Evolutionary conservation across 768 basidiomycete genomes (phyloP), one percentile per base, ranked within the genome.

Genomic region (Sistotremastrum niveocremeum): DNA sequence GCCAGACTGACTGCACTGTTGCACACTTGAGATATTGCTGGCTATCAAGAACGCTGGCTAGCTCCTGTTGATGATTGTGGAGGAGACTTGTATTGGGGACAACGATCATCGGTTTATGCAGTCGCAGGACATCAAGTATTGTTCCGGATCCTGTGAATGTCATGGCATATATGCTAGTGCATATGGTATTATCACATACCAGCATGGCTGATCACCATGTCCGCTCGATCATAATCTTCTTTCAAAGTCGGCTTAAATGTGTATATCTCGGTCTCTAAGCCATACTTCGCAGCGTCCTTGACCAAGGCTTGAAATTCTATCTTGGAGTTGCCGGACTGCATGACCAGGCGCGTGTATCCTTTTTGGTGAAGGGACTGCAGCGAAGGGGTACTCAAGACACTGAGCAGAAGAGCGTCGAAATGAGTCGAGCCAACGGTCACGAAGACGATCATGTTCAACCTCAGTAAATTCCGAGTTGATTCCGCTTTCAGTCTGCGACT

Each of bases 51-150:
- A 78, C 76, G 37, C 70, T 62, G 0, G 94, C 89, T 4, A 99
- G 69, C 56, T 99, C 89, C 45, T 79, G 70, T 67, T 99, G 94
- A 57, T 99, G 94, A 59, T 95, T 86, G 60, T 95, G 82, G 60
- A 93, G 73, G 32, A 99, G 66, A 0, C 85, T 82, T 38, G 79
- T 67, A 60, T 99, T 99, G 7, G 91, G 91, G 3, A 95, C 79
- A 4, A 86, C 83, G 51, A 99, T 81, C 52, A 99, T 66, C 5
- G 76, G 73, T 56, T 84, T 89, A 41, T 71, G 69, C 42, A 75
- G 66, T 33, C 90, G 70, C 41, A 97, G 67, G 7, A 81, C 87
- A 39, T 94, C 87, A 32, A 98, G 71, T 55, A 98, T 91, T 4
- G 94, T 95, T 7, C 94, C 94, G 20, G 94, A 84, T 44, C 94